phyloP scores from a whole-genome alignment of 495 filamentous ascomycete genomes.

The Penicillium herquei region DNA sequence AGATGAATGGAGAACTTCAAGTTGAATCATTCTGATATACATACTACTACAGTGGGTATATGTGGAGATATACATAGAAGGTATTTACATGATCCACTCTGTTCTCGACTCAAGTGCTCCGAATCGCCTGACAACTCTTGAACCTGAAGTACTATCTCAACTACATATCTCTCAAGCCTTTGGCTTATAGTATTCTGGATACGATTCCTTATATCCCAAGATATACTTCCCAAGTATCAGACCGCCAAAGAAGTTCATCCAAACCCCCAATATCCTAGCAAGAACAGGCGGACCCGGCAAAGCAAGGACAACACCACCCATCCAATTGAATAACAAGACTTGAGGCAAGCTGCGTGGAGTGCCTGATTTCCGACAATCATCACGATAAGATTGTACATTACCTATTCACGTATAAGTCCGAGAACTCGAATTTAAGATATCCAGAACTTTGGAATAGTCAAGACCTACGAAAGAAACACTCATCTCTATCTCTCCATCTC shows the following conservation, averaged over 20 bases:
- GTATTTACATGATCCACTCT: too few species aligned
- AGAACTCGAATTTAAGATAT: background rate
- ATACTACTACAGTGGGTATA: too few species aligned
- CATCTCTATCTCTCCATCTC: constrained; percentile 5
- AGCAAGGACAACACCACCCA: constrained; percentile 13
- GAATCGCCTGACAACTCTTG: too few species aligned
- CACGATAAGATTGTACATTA: constrained; percentile 18
- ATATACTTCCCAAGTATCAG: constrained; percentile 14
- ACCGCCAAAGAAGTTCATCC: constrained; percentile 12
- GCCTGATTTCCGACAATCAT: constrained; percentile 15
- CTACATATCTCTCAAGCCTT: background rate
- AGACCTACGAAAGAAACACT: constrained; percentile 13
- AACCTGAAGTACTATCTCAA: background rate
- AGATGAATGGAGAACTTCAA: too few species aligned
- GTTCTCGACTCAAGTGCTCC: too few species aligned
- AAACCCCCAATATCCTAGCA: constrained; percentile 2
- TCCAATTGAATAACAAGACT: constrained; percentile 13
- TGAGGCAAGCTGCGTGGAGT: constrained; percentile 10
- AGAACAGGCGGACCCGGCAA: constrained; percentile 6
- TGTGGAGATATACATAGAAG: too few species aligned
- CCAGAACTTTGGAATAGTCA: background rate
- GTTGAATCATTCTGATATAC: too few species aligned
- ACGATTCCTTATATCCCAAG: constrained; percentile 11
- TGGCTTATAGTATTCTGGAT: constrained; percentile 14
- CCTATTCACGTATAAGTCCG: background rate